phyloP scores from a whole-genome alignment of 805 yeast genomes.

The Candida ulmi region DNA sequence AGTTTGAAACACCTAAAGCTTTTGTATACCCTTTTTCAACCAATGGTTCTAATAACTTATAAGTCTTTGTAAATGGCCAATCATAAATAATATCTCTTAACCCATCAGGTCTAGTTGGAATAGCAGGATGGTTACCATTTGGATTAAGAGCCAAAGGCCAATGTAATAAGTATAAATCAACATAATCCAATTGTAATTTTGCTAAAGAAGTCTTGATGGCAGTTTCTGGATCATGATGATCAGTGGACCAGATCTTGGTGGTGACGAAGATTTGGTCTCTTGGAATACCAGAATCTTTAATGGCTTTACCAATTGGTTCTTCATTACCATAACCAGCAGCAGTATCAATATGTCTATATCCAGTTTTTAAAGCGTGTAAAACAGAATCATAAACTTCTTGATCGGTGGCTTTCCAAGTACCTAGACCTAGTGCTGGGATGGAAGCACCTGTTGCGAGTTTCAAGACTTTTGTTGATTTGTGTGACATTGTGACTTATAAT shows the following conservation, averaged over 20 bases:
- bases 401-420: conserved; percentile 62
- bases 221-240: conserved; percentile 39
- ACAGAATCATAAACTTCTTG: conserved; percentile 54
- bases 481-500: background rate
- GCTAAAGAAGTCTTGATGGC: conserved; percentile 52
- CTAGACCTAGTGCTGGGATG: conserved; percentile 68
- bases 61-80: conserved; percentile 49
- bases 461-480: conserved; percentile 16
- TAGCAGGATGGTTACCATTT: conserved; percentile 25
- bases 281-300: conserved; percentile 51
- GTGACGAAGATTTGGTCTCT: conserved; percentile 60
- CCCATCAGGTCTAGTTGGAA: conserved; percentile 35
- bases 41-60: conserved; percentile 58
- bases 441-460: conserved; percentile 40
- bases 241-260: conserved; percentile 58
- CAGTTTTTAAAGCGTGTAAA: conserved; percentile 50
- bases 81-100: conserved; percentile 31
- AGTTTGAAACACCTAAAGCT: conserved; percentile 76
- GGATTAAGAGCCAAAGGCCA: conserved; percentile 62
- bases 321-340: conserved; percentile 31
- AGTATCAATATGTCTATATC: conserved; percentile 13
- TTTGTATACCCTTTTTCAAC: conserved; percentile 46
- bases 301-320: conserved; percentile 52
- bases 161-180: conserved; percentile 71
- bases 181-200: conserved; percentile 61